Percentiles rank a stretch among this genome's conserved stretches.
Evolutionary conservation across 768 basidiomycete species (phyloP).

Genomic region (Xanthoconium purpureum): DNA sequence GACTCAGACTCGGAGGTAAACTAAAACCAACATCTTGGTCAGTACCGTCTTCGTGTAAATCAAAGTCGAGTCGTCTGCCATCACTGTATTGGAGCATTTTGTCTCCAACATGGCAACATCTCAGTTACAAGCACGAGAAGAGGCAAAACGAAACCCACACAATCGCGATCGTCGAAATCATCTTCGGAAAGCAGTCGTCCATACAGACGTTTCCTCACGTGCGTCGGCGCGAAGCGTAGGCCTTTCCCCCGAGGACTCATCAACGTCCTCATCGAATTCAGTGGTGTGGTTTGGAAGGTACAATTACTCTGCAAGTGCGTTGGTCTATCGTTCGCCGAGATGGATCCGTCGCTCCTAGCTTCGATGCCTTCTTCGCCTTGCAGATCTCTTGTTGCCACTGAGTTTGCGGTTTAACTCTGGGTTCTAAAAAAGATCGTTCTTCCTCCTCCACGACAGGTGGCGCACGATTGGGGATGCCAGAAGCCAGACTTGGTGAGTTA

Average conservation of each 20-base stretch:
- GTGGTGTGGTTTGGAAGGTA: slow-evolving; percentile 37
- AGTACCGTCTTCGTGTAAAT: too few relatives aligned
- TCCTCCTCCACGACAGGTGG: slow-evolving; percentile 21
- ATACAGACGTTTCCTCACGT: slow-evolving; percentile 41
- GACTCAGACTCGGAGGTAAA: too few relatives aligned
- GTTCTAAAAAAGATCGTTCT: slow-evolving; percentile 28
- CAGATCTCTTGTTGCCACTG: slow-evolving; percentile 28
- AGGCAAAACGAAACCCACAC: not conserved
- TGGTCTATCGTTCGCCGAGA: slow-evolving; percentile 15
- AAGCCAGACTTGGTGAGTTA: slow-evolving; percentile 12
- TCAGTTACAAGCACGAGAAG: not conserved
- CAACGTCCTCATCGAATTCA: slow-evolving; percentile 24
- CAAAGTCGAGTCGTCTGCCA: too few relatives aligned
- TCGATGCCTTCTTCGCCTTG: slow-evolving; percentile 2
- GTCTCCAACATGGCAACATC: too few relatives aligned
- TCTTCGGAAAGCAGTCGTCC: slow-evolving; percentile 20
- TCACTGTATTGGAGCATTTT: too few relatives aligned
- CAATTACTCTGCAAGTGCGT: not conserved
- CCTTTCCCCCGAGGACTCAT: slow-evolving; percentile 39
- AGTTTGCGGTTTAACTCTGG: slow-evolving; percentile 22
- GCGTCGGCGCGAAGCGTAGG: slow-evolving; percentile 35
- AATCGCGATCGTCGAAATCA: slow-evolving; percentile 5
- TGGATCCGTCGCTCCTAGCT: slow-evolving; percentile 20
- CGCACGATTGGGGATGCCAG: slow-evolving; percentile 14
- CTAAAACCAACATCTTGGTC: too few relatives aligned